A percentile compares a stretch with the other conserved stretches of the same genome.
phyloP scores from a whole-genome alignment of 202 grass and related monocot species.

The Dendrocalamus latiflorus region DNA sequence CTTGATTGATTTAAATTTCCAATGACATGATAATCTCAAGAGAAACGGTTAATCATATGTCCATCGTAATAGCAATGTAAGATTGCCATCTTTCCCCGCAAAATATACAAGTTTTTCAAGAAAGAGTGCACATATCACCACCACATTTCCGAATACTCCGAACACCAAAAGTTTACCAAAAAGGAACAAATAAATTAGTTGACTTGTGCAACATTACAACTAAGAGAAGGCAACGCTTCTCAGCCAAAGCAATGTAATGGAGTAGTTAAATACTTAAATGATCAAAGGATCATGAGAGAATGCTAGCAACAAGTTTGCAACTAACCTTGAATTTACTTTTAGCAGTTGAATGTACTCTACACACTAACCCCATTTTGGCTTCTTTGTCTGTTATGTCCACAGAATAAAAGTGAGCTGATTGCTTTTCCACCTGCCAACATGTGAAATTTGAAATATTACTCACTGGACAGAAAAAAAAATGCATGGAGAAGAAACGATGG shows the following conservation, averaged over 20 bases:
- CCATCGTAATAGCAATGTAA: background rate
- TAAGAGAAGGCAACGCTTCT: background rate
- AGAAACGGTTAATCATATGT: slow-evolving; percentile 2
- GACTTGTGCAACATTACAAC: slow-evolving; percentile 9
- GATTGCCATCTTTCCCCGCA: background rate
- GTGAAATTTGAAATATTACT: slow-evolving; percentile 20
- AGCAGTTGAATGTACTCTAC: slow-evolving; percentile 73
- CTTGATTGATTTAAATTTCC: background rate
- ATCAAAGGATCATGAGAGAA: slow-evolving; percentile 13
- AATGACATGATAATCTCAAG: slow-evolving; percentile 6
- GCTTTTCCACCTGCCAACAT: slow-evolving; percentile 85
- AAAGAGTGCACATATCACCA: background rate
- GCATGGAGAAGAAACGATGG: slow-evolving; percentile 2
- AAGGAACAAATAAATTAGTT: background rate
- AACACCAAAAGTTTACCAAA: background rate
- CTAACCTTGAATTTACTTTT: slow-evolving; percentile 99
- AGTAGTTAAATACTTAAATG: slow-evolving; percentile 14
- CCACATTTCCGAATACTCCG: background rate
- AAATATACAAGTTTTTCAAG: background rate
- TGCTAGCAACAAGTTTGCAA: slow-evolving; percentile 16
- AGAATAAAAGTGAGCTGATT: slow-evolving; percentile 95
- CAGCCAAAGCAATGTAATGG: slow-evolving; percentile 10
- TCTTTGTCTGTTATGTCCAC: slow-evolving; percentile 87
- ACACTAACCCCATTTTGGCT: slow-evolving; percentile 76
- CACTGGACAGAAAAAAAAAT: background rate